Evolutionary conservation across 2,329 filamentous ascomycete species (phyloP), one percentile per base, ranked within the genome.

Genomic region (Penicillium sp.): DNA sequence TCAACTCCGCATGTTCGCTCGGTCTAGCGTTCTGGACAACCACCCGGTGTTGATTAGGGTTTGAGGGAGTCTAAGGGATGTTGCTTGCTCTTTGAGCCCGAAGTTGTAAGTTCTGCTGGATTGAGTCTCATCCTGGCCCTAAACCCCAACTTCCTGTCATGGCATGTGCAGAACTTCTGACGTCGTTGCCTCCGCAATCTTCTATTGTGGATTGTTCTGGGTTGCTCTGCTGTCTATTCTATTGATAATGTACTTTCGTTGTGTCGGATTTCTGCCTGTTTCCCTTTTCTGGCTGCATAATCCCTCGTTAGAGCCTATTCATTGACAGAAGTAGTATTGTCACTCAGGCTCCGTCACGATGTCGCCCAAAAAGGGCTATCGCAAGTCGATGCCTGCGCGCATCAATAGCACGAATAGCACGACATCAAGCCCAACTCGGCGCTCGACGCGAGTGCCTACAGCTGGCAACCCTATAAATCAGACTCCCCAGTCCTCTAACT

Each of bases 351-450:
- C 39, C 35, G 29, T 40, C 35, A 45, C 27, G 15, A 54, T 54
- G 51, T 40, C 51, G 26, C 41, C 47, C 26, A 51, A 50, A 32
- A 52, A 42, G 39, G 47, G 25, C 18, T 27, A 17, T 20, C 45
- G 47, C 32, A 54, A 49, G 23, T 49, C 49, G 13, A 46, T 47
- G 44, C 37, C 47, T 30, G 45, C 36, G 14, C 37, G 32, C 30
- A 35, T 47, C 15, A 32, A 42, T 32, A 40, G 34, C 17, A 33
- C 45, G 15, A 32, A 42, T 32, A 38, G 34, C 17, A 26, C 42
- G 16, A 42, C 39, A 13, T 43, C 46, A 23, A 26, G 39, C 15
- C 50, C 47, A 8, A 50, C 48, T 9, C 42, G 50, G 13, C 50
- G 50, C 8, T 53, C 50, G 8, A 34, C 47, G 2, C 39, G 51